Evolutionary conservation across 495 filamentous ascomycete genomes (phyloP).

Genomic region (Tuber borchii): DNA sequence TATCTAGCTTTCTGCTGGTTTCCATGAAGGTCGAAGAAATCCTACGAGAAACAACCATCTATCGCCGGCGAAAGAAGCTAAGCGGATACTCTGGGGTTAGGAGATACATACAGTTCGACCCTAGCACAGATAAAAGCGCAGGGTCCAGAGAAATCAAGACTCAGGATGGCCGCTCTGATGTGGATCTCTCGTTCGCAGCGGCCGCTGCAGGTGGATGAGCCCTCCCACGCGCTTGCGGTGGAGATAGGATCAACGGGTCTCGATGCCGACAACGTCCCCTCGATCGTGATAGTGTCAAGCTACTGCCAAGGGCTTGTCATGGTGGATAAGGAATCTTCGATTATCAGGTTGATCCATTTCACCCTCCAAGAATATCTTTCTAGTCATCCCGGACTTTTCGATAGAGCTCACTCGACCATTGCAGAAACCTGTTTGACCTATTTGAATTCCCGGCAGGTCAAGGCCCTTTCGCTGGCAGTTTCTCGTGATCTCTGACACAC

Average conservation of each 20-base stretch:
- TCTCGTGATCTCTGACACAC: not conserved
- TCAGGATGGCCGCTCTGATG: not conserved
- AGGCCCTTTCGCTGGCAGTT: not conserved
- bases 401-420: not conserved
- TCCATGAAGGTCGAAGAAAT: not conserved
- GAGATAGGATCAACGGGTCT: not conserved
- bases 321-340: not conserved
- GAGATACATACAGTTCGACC: not conserved
- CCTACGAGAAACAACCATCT: not conserved
- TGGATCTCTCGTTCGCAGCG: not conserved
- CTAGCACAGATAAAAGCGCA: not conserved
- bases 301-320: not conserved
- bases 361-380: not conserved
- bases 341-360: not conserved
- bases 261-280: too few species aligned
- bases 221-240: not conserved
- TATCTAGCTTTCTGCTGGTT: not conserved
- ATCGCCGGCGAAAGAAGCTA: not conserved
- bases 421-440: not conserved
- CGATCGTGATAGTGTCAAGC: not conserved
- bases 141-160: not conserved
- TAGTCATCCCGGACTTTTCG: not conserved
- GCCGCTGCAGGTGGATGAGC: not conserved
- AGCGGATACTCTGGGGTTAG: not conserved
- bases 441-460: not conserved